phyloP scores from a whole-genome alignment of 2,329 filamentous ascomycete genomes.

The Xylariaceae sp. region DNA sequence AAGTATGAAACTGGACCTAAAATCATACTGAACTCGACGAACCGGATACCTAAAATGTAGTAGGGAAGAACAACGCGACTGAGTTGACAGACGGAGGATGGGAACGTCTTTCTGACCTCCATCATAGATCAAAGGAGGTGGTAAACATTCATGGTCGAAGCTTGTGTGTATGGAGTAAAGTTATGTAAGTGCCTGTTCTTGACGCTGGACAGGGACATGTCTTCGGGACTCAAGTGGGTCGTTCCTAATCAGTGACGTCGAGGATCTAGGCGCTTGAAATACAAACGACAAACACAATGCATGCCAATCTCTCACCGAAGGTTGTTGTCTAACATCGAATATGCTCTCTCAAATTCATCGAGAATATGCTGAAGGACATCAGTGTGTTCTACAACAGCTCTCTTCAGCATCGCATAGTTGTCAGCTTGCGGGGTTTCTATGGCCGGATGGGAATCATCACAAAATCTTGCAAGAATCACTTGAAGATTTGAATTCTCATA shows the following conservation, averaged over 20 bases:
- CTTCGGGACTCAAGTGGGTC: not conserved
- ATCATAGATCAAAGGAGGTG: not conserved
- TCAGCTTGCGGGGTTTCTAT: too few species aligned
- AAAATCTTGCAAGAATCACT: too few species aligned
- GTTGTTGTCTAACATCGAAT: too few species aligned
- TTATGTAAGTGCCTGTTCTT: not conserved
- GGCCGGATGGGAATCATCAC: too few species aligned
- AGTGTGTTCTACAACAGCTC: too few species aligned
- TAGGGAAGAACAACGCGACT: not conserved
- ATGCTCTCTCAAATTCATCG: too few species aligned
- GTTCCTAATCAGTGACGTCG: slow-evolving; percentile 18
- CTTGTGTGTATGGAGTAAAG: not conserved
- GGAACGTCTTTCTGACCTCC: not conserved
- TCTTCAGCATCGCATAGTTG: too few species aligned
- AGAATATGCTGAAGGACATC: too few species aligned
- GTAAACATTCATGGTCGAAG: not conserved
- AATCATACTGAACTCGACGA: slow-evolving; percentile 52
- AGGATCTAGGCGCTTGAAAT: slow-evolving; percentile 8
- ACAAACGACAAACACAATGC: too few species aligned
- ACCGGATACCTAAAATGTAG: not conserved
- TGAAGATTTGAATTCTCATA: too few species aligned
- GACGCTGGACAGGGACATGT: not conserved
- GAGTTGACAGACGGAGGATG: not conserved
- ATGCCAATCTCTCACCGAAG: too few species aligned
- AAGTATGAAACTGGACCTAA: slow-evolving; percentile 69